Percentiles rank a stretch among this genome's conserved stretches.
These are phyloP conservation scores for Exophiala alcalophila DNA, from an alignment of 2,329 filamentous ascomycete species.

Conservation along the genomic window DNA sequence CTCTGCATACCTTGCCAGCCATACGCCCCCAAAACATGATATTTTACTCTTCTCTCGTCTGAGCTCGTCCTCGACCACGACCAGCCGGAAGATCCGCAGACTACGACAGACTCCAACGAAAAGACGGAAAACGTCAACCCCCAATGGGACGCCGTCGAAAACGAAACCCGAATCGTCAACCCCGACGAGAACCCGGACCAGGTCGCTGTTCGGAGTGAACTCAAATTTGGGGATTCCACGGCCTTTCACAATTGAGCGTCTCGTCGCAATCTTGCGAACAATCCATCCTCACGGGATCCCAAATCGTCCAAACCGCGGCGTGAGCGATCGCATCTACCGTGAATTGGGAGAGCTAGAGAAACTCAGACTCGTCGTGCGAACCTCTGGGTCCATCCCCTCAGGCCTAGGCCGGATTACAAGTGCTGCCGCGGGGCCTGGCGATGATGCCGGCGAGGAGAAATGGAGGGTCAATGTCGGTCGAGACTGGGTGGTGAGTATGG, in stretches of 20 bases:
- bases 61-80: conserved; percentile 43
- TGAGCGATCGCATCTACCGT: conserved; percentile 45
- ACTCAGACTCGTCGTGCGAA: conserved; percentile 46
- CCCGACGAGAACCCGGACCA: conserved; percentile 34
- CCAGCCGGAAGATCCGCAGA: conserved; percentile 43
- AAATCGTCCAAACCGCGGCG: conserved; percentile 32
- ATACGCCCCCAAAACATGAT: conserved; percentile 47
- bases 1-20: conserved; percentile 47
- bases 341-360: conserved; percentile 48
- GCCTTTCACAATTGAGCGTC: conserved; percentile 46
- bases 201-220: conserved; percentile 15
- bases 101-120: conserved; percentile 37
- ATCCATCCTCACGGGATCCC: conserved; percentile 45
- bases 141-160: conserved; percentile 11
- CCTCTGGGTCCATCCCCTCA: conserved; percentile 31
- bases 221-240: conserved; percentile 14
- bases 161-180: conserved; percentile 21
- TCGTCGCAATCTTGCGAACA: conserved; percentile 48
- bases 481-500: conserved; percentile 47
- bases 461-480: conserved; percentile 49
- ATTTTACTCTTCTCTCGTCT: conserved; percentile 51
- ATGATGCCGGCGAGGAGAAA: conserved; percentile 43
- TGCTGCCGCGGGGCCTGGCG: conserved; percentile 37
- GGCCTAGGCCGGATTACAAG: conserved; percentile 23
- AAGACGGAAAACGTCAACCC: conserved; percentile 9